Base-by-base conservation (phyloP, 1,139 yeast genomes). In the Debaryomycetaceae sp. region DNA sequence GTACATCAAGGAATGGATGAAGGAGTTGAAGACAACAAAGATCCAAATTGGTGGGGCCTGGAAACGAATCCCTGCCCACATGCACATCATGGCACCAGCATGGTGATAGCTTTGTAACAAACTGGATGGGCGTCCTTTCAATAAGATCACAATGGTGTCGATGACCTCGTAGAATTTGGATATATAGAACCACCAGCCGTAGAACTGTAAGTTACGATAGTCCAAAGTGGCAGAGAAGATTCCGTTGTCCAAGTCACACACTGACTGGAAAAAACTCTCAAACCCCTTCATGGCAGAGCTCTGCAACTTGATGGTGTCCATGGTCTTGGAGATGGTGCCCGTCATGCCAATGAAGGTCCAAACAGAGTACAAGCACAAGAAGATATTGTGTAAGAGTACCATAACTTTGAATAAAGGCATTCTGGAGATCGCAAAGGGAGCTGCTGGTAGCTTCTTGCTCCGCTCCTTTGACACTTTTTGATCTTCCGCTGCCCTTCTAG, bases 51-150 rank as follows among this genome's bases (percentile, higher is more conserved):
- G 91, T 8, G 90, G 88, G 9, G 88, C 78, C 46, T 80, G 79
- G 62, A 69, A 85, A 46, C 91, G 69, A 46, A 83, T 78, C 4
- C 91, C 93, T 3, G 87, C 80, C 90, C 90, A 84, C 91, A 84
- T 84, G 53, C 88, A 83, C 68, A 84, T 70, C 84, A 84, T 84
- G 41, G 93, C 93, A 36, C 91, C 93, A 2, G 91, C 80, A 60
- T 85, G 93, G 60, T 84, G 91, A 63, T 84, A 84, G 49, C 87
- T 81, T 65, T 84, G 91, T 55, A 84, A 71, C 50, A 84, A 66
- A 5, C 86, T 79, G 11, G 87, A 79, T 36, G 84, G 86, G 59
- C 78, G 75, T 40, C 91, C 91, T 65, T 84, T 84, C 49, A 83
- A 72, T 46, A 84, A 71, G 50, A 84, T 84, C 53, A 84, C 80